Conservation (phyloP, 2,329 filamentous ascomycete species). For the Daldinia sp. region DNA sequence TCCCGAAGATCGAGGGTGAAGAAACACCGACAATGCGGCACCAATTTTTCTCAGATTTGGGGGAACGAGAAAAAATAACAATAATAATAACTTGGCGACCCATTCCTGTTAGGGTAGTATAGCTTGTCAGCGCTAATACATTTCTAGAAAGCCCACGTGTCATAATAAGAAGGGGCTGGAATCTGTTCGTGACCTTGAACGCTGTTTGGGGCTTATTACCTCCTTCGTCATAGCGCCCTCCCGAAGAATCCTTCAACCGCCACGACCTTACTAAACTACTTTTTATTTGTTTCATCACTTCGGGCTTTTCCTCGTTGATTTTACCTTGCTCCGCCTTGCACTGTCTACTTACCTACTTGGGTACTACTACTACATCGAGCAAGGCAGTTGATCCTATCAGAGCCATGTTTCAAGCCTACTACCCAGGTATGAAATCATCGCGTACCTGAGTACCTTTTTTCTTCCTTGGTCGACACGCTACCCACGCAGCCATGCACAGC, state of each 20-base stretch:
- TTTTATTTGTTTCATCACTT: constrained; percentile 36
- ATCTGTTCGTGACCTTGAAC: constrained; percentile 24
- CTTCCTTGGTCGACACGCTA: constrained; percentile 10
- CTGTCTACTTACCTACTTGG: constrained; percentile 15
- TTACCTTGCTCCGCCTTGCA: constrained; percentile 17
- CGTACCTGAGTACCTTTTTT: not conserved
- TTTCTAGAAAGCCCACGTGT: constrained; percentile 44
- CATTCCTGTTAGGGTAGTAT: constrained; percentile 40
- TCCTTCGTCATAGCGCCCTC: constrained; percentile 11
- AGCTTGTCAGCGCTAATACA: constrained; percentile 32
- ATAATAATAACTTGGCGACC: constrained; percentile 18
- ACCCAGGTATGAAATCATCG: constrained; percentile 16
- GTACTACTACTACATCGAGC: constrained; percentile 1
- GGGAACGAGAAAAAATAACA: constrained; percentile 28
- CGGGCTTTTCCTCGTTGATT: constrained; percentile 29
- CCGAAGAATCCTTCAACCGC: constrained; percentile 25
- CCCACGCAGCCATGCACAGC: not conserved
- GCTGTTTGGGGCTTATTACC: constrained; percentile 31
- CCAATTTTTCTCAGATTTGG: constrained; percentile 34
- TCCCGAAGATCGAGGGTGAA: constrained; percentile 45
- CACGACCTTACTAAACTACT: constrained; percentile 28
- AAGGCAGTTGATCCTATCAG: constrained; percentile 18
- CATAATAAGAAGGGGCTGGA: constrained; percentile 37
- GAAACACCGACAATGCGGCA: constrained; percentile 46
- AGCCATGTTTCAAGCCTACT: constrained; percentile 19